These are phyloP conservation scores for Rhizoclosmatium globosum DNA, from an alignment of 192 early-diverging fungal genomes.

Conservation along the genomic window DNA sequence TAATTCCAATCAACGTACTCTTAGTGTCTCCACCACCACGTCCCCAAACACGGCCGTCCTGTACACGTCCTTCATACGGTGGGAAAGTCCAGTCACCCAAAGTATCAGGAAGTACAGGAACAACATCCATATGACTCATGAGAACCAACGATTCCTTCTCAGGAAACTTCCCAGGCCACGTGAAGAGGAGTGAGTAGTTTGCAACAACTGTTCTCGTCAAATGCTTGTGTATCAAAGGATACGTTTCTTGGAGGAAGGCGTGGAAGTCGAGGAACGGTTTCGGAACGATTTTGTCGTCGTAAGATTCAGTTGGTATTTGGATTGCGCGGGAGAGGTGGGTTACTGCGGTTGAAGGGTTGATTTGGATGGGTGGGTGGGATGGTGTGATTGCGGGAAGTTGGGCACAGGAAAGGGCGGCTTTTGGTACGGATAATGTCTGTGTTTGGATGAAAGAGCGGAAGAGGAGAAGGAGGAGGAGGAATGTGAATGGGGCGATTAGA, in stretches of 20 bases:
- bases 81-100: constrained; percentile 20
- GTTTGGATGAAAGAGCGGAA: too few relatives aligned
- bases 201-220: neutral
- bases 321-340: constrained; percentile 6
- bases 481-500: constrained; percentile 70
- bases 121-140: constrained; percentile 34
- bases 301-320: constrained; percentile 5
- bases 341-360: too few relatives aligned
- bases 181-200: constrained; percentile 15
- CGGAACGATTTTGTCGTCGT: neutral
- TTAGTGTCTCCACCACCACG: constrained; percentile 46
- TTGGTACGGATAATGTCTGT: too few relatives aligned
- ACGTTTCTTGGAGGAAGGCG: neutral
- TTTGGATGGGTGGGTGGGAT: too few relatives aligned
- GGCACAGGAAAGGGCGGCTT: too few relatives aligned
- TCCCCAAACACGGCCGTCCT: constrained; percentile 22
- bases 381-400: too few relatives aligned
- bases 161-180: neutral
- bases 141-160: neutral
- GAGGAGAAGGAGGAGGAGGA: too few relatives aligned
- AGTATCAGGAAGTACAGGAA: constrained; percentile 31
- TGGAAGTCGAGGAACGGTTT: constrained; percentile 27
- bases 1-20: constrained; percentile 10
- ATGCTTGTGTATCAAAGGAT: constrained; percentile 14
- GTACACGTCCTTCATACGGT: constrained; percentile 24